A percentile compares a stretch with the other conserved stretches of the same genome.
These are phyloP conservation scores for Apium graveolens DNA, from an alignment of 129 eudicot species.

Conservation along the genomic window DNA sequence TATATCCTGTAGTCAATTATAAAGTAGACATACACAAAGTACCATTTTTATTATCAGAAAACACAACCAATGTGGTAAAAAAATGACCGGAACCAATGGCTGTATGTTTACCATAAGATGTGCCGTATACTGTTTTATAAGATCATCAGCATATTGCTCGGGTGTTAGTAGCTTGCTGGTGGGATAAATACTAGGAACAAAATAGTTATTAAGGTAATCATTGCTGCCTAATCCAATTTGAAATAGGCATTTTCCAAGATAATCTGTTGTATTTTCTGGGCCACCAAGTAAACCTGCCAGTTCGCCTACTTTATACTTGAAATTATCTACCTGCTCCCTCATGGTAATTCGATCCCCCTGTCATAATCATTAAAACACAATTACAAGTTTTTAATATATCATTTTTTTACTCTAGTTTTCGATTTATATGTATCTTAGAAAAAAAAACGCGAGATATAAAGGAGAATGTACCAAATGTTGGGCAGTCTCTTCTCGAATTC, in stretches of 20 bases:
- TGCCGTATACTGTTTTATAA: background rate
- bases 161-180: background rate
- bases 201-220: background rate
- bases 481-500: background rate
- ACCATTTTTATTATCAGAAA: background rate
- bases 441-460: no score
- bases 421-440: background rate
- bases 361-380: background rate
- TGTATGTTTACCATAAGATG: background rate
- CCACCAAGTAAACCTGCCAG: background rate
- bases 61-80: no score
- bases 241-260: background rate
- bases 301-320: background rate
- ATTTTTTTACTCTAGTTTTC: background rate
- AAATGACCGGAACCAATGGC: background rate
- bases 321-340: background rate
- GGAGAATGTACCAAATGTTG: background rate
- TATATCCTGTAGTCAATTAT: background rate
- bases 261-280: background rate
- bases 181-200: background rate
- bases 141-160: slow-evolving; percentile 1
- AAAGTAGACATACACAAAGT: background rate
- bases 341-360: background rate
- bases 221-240: background rate
- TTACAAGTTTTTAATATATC: background rate